phyloP scores from a whole-genome alignment of 2,329 filamentous ascomycete genomes.

The Elsinoe necatrix region DNA sequence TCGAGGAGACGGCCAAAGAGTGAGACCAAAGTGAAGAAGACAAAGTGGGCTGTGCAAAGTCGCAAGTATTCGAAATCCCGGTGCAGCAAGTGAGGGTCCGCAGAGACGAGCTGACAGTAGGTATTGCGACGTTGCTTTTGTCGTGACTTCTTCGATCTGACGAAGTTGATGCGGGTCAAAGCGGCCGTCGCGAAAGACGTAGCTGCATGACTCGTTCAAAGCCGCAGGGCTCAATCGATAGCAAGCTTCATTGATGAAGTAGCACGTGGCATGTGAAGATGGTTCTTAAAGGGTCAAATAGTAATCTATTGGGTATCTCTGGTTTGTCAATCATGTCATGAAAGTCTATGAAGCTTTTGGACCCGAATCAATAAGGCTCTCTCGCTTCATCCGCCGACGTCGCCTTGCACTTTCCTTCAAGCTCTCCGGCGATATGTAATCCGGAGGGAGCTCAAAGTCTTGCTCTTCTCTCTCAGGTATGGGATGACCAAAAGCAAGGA shows the following conservation, averaged over 20 bases:
- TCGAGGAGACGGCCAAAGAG: background rate
- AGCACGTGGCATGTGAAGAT: conserved; percentile 1
- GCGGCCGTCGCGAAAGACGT: background rate
- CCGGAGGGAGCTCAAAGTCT: conserved; percentile 69
- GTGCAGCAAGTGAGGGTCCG: background rate
- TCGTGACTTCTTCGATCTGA: background rate
- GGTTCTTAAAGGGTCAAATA: background rate
- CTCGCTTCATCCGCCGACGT: conserved; percentile 52
- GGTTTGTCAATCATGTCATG: conserved; percentile 1
- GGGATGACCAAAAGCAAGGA: conserved; percentile 72
- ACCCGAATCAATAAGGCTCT: conserved; percentile 32
- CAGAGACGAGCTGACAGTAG: background rate
- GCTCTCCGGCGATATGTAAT: conserved; percentile 44
- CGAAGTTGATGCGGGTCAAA: background rate
- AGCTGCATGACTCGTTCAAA: background rate
- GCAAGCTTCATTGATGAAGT: background rate
- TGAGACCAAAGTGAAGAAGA: background rate
- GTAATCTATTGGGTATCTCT: conserved; percentile 10
- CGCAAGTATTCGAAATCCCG: background rate
- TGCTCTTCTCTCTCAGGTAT: conserved; percentile 62
- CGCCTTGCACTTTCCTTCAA: conserved; percentile 52
- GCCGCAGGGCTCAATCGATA: background rate
- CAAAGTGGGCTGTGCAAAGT: background rate
- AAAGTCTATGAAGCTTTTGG: conserved; percentile 19
- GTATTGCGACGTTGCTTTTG: background rate